Evolutionary conservation across 169 alveolate genomes (phyloP), one percentile per base, ranked within the genome.

Genomic region (Toxoplasma gondii): DNA sequence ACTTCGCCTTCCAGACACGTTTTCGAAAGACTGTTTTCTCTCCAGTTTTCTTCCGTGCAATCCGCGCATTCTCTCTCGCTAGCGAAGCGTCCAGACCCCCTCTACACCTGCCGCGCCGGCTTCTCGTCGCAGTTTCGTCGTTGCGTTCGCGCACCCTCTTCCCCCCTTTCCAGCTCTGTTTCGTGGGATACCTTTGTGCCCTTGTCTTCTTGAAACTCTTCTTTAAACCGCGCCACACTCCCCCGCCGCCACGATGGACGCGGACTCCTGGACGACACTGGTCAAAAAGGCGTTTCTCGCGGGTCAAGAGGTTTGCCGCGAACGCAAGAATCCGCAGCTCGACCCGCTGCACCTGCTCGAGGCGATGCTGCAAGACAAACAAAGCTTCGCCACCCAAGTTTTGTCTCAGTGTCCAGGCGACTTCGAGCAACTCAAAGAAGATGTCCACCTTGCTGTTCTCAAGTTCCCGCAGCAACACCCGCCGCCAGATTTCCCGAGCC

Each of bases 401-500:
- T 69, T 91, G 44, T 39, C 83, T 83, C 81, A 58, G 83, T 88
- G 36, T 38, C 83, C 91, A 0, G 39, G 91, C 31, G 94, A 91
- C 34, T 19, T 91, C 34, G 34, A 91, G 44, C 91, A 78, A 10
- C 84, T 78, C 19, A 88, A 91, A 29, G 94, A 91, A 24, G 83
- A 91, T 27, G 86, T 83, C 24, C 91, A 92, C 24, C 38, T 29
- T 10, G 87, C 53, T 24, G 58, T 92, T 16, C 44, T 82, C 36
- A 92, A 92, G 78, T 81, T 92, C 69, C 95, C 95, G 5, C 70
- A 92, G 19, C 95, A 92, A 64, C 44, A 58, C 22, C 95, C 95
- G 41, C 93, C 95, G 5, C 95, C 95, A 7, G 93, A 92, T 38
- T 44, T 43, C 58, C 45, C 86, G 36, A 64, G 82, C 24, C 95